Conservation (phyloP, 495 filamentous ascomycete genomes). For the Annulohypoxylon maeteangense region DNA sequence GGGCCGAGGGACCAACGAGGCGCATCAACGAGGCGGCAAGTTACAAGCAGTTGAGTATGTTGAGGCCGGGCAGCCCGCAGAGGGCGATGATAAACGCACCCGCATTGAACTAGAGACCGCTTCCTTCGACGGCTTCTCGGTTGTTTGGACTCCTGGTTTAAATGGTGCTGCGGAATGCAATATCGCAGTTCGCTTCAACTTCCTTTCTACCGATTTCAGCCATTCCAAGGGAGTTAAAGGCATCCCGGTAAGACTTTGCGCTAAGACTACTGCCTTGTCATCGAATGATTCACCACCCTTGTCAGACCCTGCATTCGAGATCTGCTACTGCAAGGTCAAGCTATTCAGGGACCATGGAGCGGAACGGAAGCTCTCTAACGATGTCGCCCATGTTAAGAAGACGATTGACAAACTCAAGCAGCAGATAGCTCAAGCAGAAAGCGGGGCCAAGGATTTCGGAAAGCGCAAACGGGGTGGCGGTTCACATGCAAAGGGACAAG, state of each 20-base stretch:
- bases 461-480: slow-evolving; percentile 83
- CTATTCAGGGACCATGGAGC: slow-evolving; percentile 97
- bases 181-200: slow-evolving; percentile 94
- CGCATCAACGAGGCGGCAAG: slow-evolving; percentile 86
- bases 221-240: slow-evolving; percentile 98
- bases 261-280: slow-evolving; percentile 79
- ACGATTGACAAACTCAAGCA: slow-evolving; percentile 93
- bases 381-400: slow-evolving; percentile 92
- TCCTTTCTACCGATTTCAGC: slow-evolving; percentile 97
- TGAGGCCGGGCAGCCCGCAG: slow-evolving; percentile 75
- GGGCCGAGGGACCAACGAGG: slow-evolving; percentile 86
- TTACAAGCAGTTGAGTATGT: slow-evolving; percentile 94
- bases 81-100: slow-evolving; percentile 75
- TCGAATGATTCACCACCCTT: slow-evolving; percentile 56
- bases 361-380: slow-evolving; percentile 93
- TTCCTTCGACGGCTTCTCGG: slow-evolving; percentile 92
- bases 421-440: slow-evolving; percentile 87
- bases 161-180: slow-evolving; percentile 74
- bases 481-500: slow-evolving; percentile 60
- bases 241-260: slow-evolving; percentile 89
- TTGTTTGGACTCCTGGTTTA: slow-evolving; percentile 81
- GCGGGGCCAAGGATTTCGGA: slow-evolving; percentile 86
- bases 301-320: slow-evolving; percentile 65
- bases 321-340: slow-evolving; percentile 95
- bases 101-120: slow-evolving; percentile 81